Conservation (phyloP, 2,329 filamentous ascomycete species). For the Ilyonectria destructans region DNA sequence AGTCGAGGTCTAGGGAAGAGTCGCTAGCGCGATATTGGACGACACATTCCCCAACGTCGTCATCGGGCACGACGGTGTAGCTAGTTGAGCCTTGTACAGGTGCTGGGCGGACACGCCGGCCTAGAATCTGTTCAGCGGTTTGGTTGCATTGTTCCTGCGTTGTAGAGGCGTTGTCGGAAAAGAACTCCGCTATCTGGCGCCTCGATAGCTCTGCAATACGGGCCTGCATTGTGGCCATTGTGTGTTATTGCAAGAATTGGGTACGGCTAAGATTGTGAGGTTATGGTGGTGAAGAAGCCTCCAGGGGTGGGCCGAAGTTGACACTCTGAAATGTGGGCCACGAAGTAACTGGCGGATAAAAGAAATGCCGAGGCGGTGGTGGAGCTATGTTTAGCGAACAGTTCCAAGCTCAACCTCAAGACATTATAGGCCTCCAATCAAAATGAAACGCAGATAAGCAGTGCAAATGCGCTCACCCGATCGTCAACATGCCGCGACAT, state of each 20-base stretch:
- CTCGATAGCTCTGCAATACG: background rate
- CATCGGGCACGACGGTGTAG: slow-evolving; percentile 26
- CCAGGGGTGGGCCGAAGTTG: background rate
- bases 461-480: too few species aligned
- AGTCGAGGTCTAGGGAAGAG: slow-evolving; percentile 15
- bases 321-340: background rate
- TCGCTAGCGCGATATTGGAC: slow-evolving; percentile 21
- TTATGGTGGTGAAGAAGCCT: slow-evolving; percentile 1
- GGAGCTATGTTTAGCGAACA: too few species aligned
- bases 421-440: too few species aligned
- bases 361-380: background rate
- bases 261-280: slow-evolving; percentile 5
- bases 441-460: too few species aligned
- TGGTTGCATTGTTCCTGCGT: slow-evolving; percentile 15
- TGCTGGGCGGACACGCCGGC: slow-evolving; percentile 6
- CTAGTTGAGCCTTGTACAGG: slow-evolving; percentile 22
- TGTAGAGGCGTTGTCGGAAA: slow-evolving; percentile 2
- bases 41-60: slow-evolving; percentile 6
- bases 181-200: slow-evolving; percentile 13
- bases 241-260: background rate
- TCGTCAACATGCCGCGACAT: too few species aligned
- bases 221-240: background rate
- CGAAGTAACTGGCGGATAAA: background rate
- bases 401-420: too few species aligned
- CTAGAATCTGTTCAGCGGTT: slow-evolving; percentile 9